These are phyloP conservation scores for Crucibulum laeve DNA, from an alignment of 768 basidiomycete genomes.

Conservation along the genomic window DNA sequence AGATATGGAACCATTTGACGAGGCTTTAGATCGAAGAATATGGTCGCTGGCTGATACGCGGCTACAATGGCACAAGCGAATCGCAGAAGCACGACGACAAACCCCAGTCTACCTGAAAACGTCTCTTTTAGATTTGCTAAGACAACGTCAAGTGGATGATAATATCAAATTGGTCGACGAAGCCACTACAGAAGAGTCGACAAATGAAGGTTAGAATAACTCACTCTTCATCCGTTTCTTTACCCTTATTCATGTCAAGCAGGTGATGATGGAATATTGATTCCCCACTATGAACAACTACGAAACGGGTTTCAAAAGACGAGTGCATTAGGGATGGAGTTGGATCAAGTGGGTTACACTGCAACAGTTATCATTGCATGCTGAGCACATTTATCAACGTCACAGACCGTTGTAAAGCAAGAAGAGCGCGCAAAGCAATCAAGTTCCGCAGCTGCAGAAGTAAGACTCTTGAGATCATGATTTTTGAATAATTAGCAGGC, in stretches of 20 bases:
- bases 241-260: background rate
- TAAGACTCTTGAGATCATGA: too few species aligned
- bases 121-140: slow-evolving; percentile 22
- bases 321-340: slow-evolving; percentile 37
- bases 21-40: slow-evolving; percentile 77
- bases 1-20: slow-evolving; percentile 83
- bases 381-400: slow-evolving; percentile 3
- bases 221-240: slow-evolving; percentile 4
- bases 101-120: slow-evolving; percentile 51
- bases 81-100: slow-evolving; percentile 63
- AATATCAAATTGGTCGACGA: background rate
- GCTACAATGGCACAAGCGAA: slow-evolving; percentile 69
- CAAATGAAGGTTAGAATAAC: slow-evolving; percentile 11
- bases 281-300: slow-evolving; percentile 14
- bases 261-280: background rate
- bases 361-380: slow-evolving; percentile 6
- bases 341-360: slow-evolving; percentile 44
- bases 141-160: slow-evolving; percentile 26
- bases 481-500: too few species aligned
- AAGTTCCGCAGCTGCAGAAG: too few species aligned
- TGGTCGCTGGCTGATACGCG: slow-evolving; percentile 77
- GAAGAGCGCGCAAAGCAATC: slow-evolving; percentile 45
- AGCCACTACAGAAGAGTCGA: too few species aligned
- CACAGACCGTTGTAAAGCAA: slow-evolving; percentile 44
- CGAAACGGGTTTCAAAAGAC: slow-evolving; percentile 29